Evolutionary conservation across 73 alveolate genomes (phyloP).

Genomic region (Paramecium biaurelia): DNA sequence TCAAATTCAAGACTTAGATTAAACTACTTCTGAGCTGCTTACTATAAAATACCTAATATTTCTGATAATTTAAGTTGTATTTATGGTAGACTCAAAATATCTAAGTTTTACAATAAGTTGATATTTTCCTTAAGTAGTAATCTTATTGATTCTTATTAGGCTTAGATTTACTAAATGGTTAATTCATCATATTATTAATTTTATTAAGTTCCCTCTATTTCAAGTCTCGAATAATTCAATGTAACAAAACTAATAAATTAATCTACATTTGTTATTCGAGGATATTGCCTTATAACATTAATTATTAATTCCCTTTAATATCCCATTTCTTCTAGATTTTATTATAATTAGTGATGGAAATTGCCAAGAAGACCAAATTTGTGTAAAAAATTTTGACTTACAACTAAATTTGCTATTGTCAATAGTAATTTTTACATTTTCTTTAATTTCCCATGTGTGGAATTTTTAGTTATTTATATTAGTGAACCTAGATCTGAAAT

Average conservation of each 20-base stretch:
- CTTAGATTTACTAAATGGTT: too few relatives aligned
- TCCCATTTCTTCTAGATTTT: neutral
- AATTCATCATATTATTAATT: neutral
- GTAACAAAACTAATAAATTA: too few relatives aligned
- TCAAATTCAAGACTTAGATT: neutral
- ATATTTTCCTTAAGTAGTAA: neutral
- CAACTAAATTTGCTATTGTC: neutral
- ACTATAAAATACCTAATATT: neutral
- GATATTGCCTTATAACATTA: neutral
- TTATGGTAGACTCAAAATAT: neutral
- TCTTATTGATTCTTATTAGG: neutral
- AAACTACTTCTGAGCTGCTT: neutral
- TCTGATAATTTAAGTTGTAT: neutral
- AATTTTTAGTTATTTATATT: neutral
- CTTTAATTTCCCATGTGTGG: neutral
- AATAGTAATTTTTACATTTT: too few relatives aligned
- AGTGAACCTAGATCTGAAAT: neutral
- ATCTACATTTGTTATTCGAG: neutral
- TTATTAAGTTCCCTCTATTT: neutral
- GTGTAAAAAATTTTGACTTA: neutral
- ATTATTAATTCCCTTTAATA: neutral
- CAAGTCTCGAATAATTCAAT: neutral
- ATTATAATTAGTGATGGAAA: neutral
- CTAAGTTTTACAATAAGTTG: neutral
- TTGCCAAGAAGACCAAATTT: neutral